These are phyloP conservation scores for Datura wrightii DNA, from an alignment of 257 asterid species.

Conservation along the genomic window DNA sequence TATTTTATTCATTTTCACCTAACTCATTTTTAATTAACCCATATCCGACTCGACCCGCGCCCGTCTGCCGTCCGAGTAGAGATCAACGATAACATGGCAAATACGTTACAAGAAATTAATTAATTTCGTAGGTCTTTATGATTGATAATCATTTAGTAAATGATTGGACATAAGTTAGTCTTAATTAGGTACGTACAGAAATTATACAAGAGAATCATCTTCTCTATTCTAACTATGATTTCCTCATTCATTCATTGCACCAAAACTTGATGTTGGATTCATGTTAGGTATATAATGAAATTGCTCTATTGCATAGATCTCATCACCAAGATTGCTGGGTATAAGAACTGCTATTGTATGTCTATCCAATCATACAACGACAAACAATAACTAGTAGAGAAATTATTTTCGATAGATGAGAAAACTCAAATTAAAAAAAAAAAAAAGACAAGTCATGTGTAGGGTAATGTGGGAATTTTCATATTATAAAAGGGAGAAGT, in stretches of 20 bases:
- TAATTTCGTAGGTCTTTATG: not conserved
- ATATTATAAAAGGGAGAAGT: not conserved
- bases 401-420: too few relatives aligned
- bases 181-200: not conserved
- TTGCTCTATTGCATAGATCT: not conserved
- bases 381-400: too few relatives aligned
- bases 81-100: too few relatives aligned
- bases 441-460: not conserved
- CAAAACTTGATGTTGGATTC: slow-evolving; percentile 38
- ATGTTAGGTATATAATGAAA: not conserved
- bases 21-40: too few relatives aligned
- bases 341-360: not conserved
- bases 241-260: slow-evolving; percentile 21
- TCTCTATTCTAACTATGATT: slow-evolving; percentile 18
- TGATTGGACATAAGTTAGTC: not conserved
- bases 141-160: not conserved
- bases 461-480: too few relatives aligned
- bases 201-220: not conserved
- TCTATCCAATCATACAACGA: too few relatives aligned
- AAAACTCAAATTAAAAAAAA: too few relatives aligned
- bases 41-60: too few relatives aligned
- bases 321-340: not conserved
- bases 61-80: too few relatives aligned
- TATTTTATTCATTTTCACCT: too few relatives aligned
- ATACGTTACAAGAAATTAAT: not conserved